Conservation (phyloP, 164 flowering plant species). For the Houttuynia cordata region DNA sequence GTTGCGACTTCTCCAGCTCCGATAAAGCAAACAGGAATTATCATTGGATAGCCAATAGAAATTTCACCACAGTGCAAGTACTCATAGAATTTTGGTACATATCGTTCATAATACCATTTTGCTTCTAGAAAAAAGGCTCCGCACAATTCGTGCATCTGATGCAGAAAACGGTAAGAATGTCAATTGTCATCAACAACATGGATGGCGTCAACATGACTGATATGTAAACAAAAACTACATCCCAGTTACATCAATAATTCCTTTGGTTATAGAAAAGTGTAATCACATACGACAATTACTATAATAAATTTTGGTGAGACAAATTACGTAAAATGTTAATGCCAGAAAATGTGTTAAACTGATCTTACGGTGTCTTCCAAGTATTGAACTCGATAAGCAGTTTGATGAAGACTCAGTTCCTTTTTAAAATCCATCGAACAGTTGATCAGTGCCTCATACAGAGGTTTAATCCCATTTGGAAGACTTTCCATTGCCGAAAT, state of each 20-base stretch:
- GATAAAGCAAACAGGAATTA: conserved; percentile 11
- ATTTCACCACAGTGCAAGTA: conserved; percentile 11
- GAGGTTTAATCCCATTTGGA: conserved; percentile 31
- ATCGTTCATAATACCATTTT: conserved; percentile 16
- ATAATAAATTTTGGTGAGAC: neutral
- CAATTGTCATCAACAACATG: too few relatives aligned
- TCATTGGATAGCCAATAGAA: conserved; percentile 4
- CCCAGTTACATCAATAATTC: neutral
- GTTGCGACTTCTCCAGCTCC: conserved; percentile 24
- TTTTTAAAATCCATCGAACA: conserved; percentile 18
- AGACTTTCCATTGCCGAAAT: conserved; percentile 11
- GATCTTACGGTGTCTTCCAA: conserved; percentile 22
- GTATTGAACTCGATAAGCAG: conserved; percentile 10
- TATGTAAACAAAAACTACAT: too few relatives aligned
- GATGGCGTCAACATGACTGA: too few relatives aligned
- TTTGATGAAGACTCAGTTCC: conserved; percentile 17
- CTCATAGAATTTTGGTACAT: conserved; percentile 25
- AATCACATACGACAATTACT: neutral
- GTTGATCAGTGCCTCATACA: conserved; percentile 18
- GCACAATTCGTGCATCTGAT: conserved; percentile 18
- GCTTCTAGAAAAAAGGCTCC: conserved; percentile 24
- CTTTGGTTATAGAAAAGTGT: neutral
- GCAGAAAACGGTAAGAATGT: neutral
- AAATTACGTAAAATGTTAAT: neutral
- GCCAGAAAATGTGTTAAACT: neutral